Evolutionary conservation across 495 filamentous ascomycete species (phyloP).

Genomic region (Annulohypoxylon stygium): DNA sequence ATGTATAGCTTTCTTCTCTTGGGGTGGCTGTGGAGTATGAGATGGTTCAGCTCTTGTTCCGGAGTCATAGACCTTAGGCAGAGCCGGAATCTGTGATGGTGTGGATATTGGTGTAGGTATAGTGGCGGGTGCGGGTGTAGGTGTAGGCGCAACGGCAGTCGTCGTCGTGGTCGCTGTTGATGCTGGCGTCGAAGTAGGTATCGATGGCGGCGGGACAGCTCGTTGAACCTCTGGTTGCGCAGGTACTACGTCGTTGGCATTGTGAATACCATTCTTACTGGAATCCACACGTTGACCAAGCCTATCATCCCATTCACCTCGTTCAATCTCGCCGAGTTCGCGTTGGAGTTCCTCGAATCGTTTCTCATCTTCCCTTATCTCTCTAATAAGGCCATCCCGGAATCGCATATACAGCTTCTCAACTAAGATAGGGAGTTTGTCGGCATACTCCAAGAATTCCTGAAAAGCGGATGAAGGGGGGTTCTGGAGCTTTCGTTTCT

Average conservation of each 20-base stretch:
- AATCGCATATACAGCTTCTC: conserved; percentile 81
- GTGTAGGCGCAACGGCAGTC: no score
- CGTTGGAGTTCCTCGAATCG: conserved; percentile 70
- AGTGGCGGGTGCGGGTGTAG: conserved; percentile 55
- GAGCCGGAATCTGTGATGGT: conserved; percentile 48
- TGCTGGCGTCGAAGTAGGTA: conserved; percentile 39
- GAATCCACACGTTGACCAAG: conserved; percentile 29
- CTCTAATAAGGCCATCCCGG: conserved; percentile 71
- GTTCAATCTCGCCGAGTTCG: conserved; percentile 77
- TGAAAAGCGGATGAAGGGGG: conserved; percentile 72
- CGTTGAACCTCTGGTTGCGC: conserved; percentile 34
- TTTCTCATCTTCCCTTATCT: conserved; percentile 82
- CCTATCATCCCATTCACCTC: conserved; percentile 56
- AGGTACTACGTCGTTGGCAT: conserved; percentile 32
- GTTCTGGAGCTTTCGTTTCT: conserved; percentile 79
- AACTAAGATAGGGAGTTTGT: conserved; percentile 76
- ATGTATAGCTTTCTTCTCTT: conserved; percentile 31
- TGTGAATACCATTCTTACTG: conserved; percentile 43
- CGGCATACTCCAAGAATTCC: conserved; percentile 72
- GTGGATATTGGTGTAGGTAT: conserved; percentile 61
- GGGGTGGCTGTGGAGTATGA: conserved; percentile 32
- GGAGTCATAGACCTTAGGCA: conserved; percentile 33
- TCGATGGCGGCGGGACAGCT: conserved; percentile 26
- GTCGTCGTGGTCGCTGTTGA: conserved; percentile 16
- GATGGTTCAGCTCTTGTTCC: conserved; percentile 34